Conservation (phyloP, 2,329 filamentous ascomycete genomes). For the Curvularia verruculosa region DNA sequence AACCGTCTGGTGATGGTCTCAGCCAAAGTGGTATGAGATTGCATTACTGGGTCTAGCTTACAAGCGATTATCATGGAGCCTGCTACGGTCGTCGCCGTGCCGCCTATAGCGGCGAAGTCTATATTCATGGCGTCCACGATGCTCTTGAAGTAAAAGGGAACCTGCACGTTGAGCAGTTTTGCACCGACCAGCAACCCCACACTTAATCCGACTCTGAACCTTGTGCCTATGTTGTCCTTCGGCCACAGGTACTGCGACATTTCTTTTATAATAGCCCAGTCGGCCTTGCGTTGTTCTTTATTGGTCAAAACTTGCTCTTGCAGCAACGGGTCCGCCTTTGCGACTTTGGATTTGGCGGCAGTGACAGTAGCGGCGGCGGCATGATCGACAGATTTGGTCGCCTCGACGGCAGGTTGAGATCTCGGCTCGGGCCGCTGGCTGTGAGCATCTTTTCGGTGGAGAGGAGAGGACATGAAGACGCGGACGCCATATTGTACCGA, state of each 20-base stretch:
- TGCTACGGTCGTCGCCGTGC: constrained; percentile 85
- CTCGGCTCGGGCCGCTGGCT: constrained; percentile 39
- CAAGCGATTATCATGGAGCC: constrained; percentile 91
- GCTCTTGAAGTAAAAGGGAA: constrained; percentile 98
- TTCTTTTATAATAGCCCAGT: constrained; percentile 98
- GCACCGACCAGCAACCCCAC: constrained; percentile 82
- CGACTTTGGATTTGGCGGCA: constrained; percentile 27
- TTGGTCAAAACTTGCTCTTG: constrained; percentile 69
- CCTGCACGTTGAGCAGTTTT: constrained; percentile 93
- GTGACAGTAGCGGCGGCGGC: constrained; percentile 20
- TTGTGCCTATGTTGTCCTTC: constrained; percentile 81
- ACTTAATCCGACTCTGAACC: constrained; percentile 84
- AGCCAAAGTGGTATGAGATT: constrained; percentile 6
- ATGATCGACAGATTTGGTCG: constrained; percentile 29
- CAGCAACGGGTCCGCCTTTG: constrained; percentile 56
- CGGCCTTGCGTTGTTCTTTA: constrained; percentile 91
- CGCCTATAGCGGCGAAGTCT: constrained; percentile 84
- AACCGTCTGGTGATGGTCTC: constrained; percentile 65
- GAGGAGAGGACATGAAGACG: constrained; percentile 53
- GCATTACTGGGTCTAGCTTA: constrained; percentile 48
- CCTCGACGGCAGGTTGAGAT: constrained; percentile 30
- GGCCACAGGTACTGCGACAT: constrained; percentile 98
- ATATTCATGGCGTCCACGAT: constrained; percentile 99
- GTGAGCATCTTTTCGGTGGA: constrained; percentile 53
- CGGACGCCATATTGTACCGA: constrained; percentile 37